Evolutionary conservation across 2,329 filamentous ascomycete genomes (phyloP).

Genomic region (Coleophoma cylindrospora): DNA sequence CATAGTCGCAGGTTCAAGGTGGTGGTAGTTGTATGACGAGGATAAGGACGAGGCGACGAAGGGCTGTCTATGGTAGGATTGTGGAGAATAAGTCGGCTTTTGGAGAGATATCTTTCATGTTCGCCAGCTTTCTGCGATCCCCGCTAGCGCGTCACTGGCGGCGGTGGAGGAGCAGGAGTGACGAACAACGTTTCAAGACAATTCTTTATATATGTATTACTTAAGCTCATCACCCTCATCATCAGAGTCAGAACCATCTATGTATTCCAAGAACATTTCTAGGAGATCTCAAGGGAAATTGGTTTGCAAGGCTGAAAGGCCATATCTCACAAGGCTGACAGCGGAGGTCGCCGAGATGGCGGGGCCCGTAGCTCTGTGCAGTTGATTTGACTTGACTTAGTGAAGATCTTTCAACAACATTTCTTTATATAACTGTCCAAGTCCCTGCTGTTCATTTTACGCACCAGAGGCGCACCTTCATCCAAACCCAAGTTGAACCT

Average conservation of each 20-base stretch:
- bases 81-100: background rate
- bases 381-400: background rate
- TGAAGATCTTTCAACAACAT: background rate
- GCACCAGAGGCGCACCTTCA: background rate
- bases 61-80: background rate
- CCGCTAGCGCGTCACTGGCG: background rate
- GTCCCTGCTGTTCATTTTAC: background rate
- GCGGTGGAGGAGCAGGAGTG: too few species aligned
- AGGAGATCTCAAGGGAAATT: background rate
- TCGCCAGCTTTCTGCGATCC: background rate
- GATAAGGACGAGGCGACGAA: background rate
- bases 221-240: too few species aligned
- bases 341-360: background rate
- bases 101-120: background rate
- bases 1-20: slow-evolving; percentile 12
- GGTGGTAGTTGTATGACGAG: background rate
- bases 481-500: background rate
- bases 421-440: background rate
- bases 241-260: background rate
- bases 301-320: background rate
- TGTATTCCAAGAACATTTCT: background rate
- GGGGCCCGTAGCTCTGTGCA: background rate
- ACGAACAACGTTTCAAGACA: too few species aligned
- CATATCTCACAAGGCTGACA: background rate
- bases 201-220: too few species aligned